These are phyloP conservation scores for Tetrahymena thermophila DNA, from an alignment of 73 alveolate species.

Conservation along the genomic window DNA sequence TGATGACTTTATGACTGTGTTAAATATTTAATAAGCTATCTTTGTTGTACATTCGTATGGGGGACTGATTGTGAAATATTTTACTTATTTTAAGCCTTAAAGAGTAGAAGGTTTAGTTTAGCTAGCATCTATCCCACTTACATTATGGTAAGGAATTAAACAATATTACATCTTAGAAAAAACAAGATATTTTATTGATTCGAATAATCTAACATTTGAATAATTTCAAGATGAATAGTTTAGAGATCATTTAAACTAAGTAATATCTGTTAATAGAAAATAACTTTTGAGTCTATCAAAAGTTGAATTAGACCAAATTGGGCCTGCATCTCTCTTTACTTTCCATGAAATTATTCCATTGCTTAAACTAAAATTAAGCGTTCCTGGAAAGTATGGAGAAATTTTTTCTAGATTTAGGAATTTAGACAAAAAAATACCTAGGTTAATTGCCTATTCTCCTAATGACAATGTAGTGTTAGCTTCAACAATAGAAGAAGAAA, in stretches of 20 bases:
- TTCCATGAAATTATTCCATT: not conserved
- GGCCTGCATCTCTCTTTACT: not conserved
- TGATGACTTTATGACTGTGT: not conserved
- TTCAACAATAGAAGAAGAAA: not conserved
- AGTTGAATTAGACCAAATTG: not conserved
- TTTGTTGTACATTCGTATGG: not conserved
- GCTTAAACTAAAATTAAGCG: not conserved
- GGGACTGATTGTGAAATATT: not conserved
- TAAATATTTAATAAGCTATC: not conserved
- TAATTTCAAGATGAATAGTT: not conserved
- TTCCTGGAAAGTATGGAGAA: not conserved
- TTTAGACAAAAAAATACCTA: not conserved
- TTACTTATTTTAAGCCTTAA: not conserved
- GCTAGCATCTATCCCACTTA: not conserved
- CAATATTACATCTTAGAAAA: not conserved
- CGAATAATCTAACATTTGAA: not conserved
- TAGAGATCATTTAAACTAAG: not conserved
- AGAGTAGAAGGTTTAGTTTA: not conserved
- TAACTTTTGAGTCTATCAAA: not conserved
- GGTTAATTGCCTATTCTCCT: not conserved
- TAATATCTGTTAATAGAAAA: not conserved
- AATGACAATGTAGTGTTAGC: not conserved
- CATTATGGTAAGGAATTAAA: not conserved
- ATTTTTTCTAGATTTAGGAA: not conserved
- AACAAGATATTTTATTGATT: not conserved